A percentile compares a stretch with the other conserved stretches of the same genome.
These are phyloP conservation scores for Didymella sp. DNA, from an alignment of 2,329 filamentous ascomycete genomes.

Conservation along the genomic window DNA sequence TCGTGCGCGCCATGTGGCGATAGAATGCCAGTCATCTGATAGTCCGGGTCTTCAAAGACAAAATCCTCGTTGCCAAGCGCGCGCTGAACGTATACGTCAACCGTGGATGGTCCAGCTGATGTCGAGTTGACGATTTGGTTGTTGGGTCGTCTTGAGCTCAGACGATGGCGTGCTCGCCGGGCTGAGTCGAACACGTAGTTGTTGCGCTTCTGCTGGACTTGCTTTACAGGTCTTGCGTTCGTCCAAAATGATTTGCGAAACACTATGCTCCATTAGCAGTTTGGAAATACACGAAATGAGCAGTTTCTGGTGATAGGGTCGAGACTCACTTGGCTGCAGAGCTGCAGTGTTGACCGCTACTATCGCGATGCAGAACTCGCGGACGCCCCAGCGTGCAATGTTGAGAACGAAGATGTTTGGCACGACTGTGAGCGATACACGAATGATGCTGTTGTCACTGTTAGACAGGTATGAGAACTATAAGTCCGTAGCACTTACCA, in stretches of 20 bases:
- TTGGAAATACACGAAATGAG: background rate
- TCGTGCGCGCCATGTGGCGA: background rate
- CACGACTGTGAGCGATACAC: conserved; percentile 21
- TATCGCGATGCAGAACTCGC: conserved; percentile 22
- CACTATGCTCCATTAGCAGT: conserved; percentile 2
- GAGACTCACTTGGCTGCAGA: conserved; percentile 18
- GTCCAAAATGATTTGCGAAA: conserved; percentile 14
- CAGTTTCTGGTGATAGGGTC: background rate
- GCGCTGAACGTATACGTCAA: conserved; percentile 3
- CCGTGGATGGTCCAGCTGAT: conserved; percentile 2
- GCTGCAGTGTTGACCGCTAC: conserved; percentile 23
- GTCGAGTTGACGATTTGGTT: conserved; percentile 11
- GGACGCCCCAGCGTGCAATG: conserved; percentile 24
- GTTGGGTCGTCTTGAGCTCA: background rate
- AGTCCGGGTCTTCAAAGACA: conserved; percentile 12
- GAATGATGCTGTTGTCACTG: conserved; percentile 10
- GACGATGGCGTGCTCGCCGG: background rate
- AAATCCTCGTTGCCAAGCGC: conserved; percentile 2
- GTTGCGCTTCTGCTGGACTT: background rate
- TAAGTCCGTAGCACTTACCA: background rate
- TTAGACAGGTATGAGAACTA: background rate
- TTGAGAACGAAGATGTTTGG: conserved; percentile 20
- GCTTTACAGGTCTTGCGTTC: background rate
- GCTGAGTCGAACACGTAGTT: conserved; percentile 6
- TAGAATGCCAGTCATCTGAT: background rate